phyloP scores from a whole-genome alignment of 495 filamentous ascomycete species.

The Penicillium soppii region DNA sequence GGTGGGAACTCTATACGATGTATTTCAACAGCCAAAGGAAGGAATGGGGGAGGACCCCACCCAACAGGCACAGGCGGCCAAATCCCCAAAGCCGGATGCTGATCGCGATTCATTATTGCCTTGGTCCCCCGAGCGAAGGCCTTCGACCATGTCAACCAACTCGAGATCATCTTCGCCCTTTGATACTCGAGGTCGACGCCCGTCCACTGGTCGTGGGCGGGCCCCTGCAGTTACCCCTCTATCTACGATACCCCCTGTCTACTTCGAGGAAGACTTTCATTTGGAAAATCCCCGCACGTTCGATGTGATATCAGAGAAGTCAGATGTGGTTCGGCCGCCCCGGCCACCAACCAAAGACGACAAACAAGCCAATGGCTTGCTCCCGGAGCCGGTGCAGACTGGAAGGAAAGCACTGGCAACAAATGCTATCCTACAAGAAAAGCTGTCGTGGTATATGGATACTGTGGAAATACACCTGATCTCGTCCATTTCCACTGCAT shows the following conservation, averaged over 20 bases:
- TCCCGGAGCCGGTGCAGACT: slow-evolving; percentile 49
- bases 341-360: slow-evolving; percentile 54
- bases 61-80: slow-evolving; percentile 29
- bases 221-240: slow-evolving; percentile 74
- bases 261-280: slow-evolving; percentile 93
- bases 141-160: slow-evolving; percentile 34
- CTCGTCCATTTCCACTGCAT: slow-evolving; percentile 90
- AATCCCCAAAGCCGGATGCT: slow-evolving; percentile 32
- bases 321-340: slow-evolving; percentile 79
- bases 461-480: slow-evolving; percentile 98
- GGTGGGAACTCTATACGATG: slow-evolving; percentile 79
- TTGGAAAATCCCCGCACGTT: slow-evolving; percentile 96
- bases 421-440: slow-evolving; percentile 98
- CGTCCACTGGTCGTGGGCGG: slow-evolving; percentile 36
- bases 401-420: slow-evolving; percentile 85
- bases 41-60: slow-evolving; percentile 56
- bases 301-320: slow-evolving; percentile 93
- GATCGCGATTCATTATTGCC: slow-evolving; percentile 37
- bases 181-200: slow-evolving; percentile 35
- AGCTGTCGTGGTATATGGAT: slow-evolving; percentile 99
- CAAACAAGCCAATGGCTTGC: slow-evolving; percentile 59
- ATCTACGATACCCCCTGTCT: slow-evolving; percentile 87
- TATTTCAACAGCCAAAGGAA: slow-evolving; percentile 74
- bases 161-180: slow-evolving; percentile 44
- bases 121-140: slow-evolving; percentile 38